A percentile compares a stretch with the other conserved stretches of the same genome.
phyloP scores from a whole-genome alignment of 2,329 filamentous ascomycete species.

The Elsinoe batatas region DNA sequence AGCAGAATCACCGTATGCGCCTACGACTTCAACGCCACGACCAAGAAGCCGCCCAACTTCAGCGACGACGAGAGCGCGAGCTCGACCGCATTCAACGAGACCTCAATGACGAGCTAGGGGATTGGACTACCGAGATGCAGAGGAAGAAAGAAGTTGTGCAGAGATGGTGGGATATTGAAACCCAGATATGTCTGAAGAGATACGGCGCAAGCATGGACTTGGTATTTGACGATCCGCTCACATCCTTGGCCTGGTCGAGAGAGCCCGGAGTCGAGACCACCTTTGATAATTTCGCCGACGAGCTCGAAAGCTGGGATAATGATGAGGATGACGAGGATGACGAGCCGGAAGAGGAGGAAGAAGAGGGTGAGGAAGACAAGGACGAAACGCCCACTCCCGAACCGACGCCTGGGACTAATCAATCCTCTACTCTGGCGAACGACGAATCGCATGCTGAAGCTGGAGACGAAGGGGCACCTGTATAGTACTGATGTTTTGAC shows the following conservation, averaged over 20 bases:
- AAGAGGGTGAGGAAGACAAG: background rate
- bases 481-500: background rate
- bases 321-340: background rate
- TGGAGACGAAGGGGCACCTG: background rate
- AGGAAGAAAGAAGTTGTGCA: conserved; percentile 9
- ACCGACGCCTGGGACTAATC: background rate
- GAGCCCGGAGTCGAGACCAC: background rate
- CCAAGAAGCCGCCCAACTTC: conserved; percentile 29
- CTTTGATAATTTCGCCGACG: conserved; percentile 6
- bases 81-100: conserved; percentile 14
- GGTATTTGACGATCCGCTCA: background rate
- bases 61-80: conserved; percentile 26
- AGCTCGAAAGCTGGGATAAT: conserved; percentile 3
- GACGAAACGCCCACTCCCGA: background rate
- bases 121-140: conserved; percentile 10
- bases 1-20: conserved; percentile 33
- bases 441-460: background rate
- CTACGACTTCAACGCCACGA: conserved; percentile 31
- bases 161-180: conserved; percentile 16
- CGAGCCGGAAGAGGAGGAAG: background rate
- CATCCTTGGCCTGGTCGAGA: background rate
- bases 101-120: conserved; percentile 1
- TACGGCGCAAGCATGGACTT: background rate
- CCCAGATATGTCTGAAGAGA: conserved; percentile 16
- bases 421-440: background rate